Base-by-base conservation (phyloP, 257 asterid species). In the Solanum peruvianum region DNA sequence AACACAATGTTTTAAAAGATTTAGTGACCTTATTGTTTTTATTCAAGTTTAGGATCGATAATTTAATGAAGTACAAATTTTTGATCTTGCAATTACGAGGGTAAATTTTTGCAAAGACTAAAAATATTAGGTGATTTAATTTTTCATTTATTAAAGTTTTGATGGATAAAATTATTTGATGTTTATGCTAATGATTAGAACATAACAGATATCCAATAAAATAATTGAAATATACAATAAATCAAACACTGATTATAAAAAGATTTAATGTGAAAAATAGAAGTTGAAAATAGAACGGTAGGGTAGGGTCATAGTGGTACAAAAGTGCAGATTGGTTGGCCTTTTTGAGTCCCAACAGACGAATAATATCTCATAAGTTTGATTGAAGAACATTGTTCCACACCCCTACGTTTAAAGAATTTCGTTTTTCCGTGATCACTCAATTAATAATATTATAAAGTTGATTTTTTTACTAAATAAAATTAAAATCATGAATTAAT, bases 391-490 rank as follows among this genome's bases (percentile, higher is more conserved):
- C 66, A 78, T 27, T 78, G 64, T 15, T 78, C 66, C 84, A 78
- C 66, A 78, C 3, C 64, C 13, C 39, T 15, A 77, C 39, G 5
- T 37, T 71, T 18, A 4, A 33, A 21, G 27, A 58, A 8, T 3
- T 56, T 0, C 7, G 2, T 66, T 66, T 5, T 35, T 3, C 7
- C 16, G 11, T 69, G 3, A 15, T 69, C 11, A 67, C 23, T 27
- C 11, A 27, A 1, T 0, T 29, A 7, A 6, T 15, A 13, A 1
- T 14, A 14, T 13, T 2, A 29, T 12, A 67, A 3, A 1, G 1
- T 29, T 1, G 1, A 27, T 6, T 0, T 27, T 1, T 2, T 67
- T 27, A 0, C 6, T 67, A 0, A 29, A 3, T 0, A 29, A 69
- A 69, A 21, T 64, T 16, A 2, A n/a, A n/a, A n/a, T 64, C 1